Evolutionary conservation across 2,329 filamentous ascomycete genomes (phyloP).

Genomic region (Graphilbum sp.): DNA sequence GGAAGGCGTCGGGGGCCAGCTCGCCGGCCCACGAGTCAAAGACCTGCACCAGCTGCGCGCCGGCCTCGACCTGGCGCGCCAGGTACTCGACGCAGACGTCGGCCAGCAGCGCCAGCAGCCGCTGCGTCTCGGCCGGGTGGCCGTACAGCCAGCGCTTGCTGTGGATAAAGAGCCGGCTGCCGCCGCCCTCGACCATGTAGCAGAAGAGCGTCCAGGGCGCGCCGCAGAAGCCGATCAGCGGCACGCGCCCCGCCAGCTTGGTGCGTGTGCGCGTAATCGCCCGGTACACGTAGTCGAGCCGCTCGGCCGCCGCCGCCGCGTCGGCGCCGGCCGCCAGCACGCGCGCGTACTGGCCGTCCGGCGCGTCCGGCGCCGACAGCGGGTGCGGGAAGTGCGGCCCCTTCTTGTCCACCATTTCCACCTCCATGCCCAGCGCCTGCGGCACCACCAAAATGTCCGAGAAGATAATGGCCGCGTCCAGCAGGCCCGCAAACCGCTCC

Average conservation of each 20-base stretch:
- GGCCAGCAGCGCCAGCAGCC: conserved; percentile 75
- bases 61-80: conserved; percentile 79
- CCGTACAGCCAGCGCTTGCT: conserved; percentile 95
- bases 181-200: conserved; percentile 98
- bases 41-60: conserved; percentile 87
- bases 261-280: conserved; percentile 82
- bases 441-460: conserved; percentile 96
- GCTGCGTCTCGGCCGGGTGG: conserved; percentile 65
- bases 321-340: conserved; percentile 67
- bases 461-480: conserved; percentile 97
- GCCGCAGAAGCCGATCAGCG: conserved; percentile 90
- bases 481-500: conserved; percentile 74
- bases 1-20: conserved; percentile 70
- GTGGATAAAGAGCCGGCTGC: conserved; percentile 86
- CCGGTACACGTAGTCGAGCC: conserved; percentile 88
- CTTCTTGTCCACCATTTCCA: conserved; percentile 96
- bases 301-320: conserved; percentile 58
- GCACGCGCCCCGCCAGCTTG: conserved; percentile 77
- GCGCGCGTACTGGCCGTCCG: conserved; percentile 67
- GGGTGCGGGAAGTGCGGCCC: conserved; percentile 88
- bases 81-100: conserved; percentile 92
- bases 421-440: conserved; percentile 95
- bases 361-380: conserved; percentile 46
- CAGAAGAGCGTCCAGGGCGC: conserved; percentile 94
- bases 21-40: conserved; percentile 98